Base-by-base conservation (phyloP, 2,329 filamentous ascomycete genomes). In the Madurella mycetomatis region DNA sequence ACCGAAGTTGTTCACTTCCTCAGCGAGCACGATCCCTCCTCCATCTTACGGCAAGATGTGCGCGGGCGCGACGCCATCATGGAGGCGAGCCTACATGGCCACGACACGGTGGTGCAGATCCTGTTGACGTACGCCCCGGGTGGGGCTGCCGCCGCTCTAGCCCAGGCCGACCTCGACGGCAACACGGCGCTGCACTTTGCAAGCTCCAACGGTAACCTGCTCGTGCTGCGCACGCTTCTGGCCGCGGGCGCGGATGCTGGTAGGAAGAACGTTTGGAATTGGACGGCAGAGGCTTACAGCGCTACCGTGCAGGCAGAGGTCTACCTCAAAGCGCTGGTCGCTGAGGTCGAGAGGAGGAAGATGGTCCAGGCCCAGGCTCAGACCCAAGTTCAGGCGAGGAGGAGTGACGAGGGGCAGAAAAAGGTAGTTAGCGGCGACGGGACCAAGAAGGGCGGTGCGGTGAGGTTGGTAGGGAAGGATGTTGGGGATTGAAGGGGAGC, bases 101-200 rank as follows among this genome's bases (percentile, higher is more conserved):
- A 85, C 66, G 83, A 86, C 60, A 86, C 83, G 0, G 77, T 79
- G 5, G 69, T 87, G n/a, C 83, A 86, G 67, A 77, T 86, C 51
- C 73, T 87, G 31, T 70, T 87, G 49, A 86, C 83, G 0, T 84
- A 80, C 62, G 78, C 76, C 1, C 81, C 82, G 8, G 72, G 72
- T n/a, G 81, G 81, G 15, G 73, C 80, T 0, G 69, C 70, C 18
- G 73, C 73, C 0, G 79, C 81, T 2, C 77, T 88, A 7, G 75
- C 76, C 44, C 74, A 78, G 31, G 75, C 77, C 4, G 90, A 95
- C 65, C 65, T 77, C 1, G 81, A 87, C 54, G 90, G 90, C n/a
- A 94, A 95, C 67, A 95, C 90, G 2, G 88, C 90, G 0, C 75
- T 95, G 42, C 90, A 95, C 71, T 91, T 94, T 72, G 91, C 91